Conservation (phyloP, 225 moss, liverwort and hornwort genomes). For the Takakia lepidozioides region DNA sequence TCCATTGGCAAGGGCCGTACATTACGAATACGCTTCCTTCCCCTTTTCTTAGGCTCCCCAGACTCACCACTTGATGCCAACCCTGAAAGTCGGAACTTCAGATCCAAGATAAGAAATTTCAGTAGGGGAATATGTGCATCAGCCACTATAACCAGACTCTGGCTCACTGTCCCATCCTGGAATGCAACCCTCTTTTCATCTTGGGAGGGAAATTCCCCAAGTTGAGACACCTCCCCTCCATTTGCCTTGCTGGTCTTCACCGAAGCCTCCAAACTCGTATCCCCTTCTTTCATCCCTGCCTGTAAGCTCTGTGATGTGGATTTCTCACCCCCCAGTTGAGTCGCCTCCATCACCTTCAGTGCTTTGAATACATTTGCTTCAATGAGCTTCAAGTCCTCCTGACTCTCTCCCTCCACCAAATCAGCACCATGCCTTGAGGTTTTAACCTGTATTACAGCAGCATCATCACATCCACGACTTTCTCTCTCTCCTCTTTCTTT, state of each 20-base stretch:
- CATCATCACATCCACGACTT: no score
- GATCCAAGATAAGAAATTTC: conserved; percentile 67
- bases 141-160: conserved; percentile 45
- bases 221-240: conserved; percentile 6
- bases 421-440: no score
- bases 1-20: conserved; percentile 49
- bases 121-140: conserved; percentile 74
- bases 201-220: conserved; percentile 13
- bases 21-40: conserved; percentile 67
- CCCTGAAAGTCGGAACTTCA: conserved; percentile 58
- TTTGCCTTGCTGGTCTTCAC: conserved; percentile 5
- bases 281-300: conserved; percentile 12
- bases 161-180: conserved; percentile 24
- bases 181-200: conserved; percentile 7
- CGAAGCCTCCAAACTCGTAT: conserved; percentile 7
- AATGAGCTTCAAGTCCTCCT: no score
- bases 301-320: conserved; percentile 7
- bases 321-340: conserved; percentile 8
- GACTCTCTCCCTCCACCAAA: no score
- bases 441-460: no score
- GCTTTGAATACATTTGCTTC: no score
- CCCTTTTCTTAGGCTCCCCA: conserved; percentile 81
- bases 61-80: conserved; percentile 43
- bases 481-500: conserved; percentile 6
- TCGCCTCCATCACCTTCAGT: background rate